Evolutionary conservation across 2,329 filamentous ascomycete genomes (phyloP).

Genomic region (Dothiorella sarmentorum): DNA sequence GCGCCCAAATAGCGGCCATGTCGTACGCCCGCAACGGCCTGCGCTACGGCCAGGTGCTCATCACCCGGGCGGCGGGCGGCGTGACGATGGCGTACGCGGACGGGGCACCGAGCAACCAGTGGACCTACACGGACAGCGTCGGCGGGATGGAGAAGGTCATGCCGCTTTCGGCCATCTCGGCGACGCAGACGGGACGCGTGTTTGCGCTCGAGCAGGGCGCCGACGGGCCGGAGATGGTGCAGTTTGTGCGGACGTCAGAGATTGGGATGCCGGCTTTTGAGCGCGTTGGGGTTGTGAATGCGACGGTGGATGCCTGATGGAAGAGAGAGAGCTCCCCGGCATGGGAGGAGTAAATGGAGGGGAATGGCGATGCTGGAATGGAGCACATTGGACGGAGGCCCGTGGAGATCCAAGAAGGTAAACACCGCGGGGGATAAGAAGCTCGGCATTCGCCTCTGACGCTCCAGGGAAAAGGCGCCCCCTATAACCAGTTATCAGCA

Average conservation of each 20-base stretch:
- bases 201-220: not conserved
- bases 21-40: not conserved
- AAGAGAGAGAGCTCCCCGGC: too few relatives aligned
- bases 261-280: not conserved
- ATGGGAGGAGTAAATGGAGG: too few relatives aligned
- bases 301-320: not conserved
- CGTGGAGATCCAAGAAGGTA: too few relatives aligned
- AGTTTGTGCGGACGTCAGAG: not conserved
- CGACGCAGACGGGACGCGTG: not conserved
- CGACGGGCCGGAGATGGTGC: not conserved
- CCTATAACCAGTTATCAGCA: too few relatives aligned
- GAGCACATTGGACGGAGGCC: too few relatives aligned
- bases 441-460: too few relatives aligned
- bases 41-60: not conserved
- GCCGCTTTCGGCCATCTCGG: not conserved
- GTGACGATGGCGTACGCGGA: slow-evolving; percentile 4
- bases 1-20: not conserved
- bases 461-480: too few relatives aligned
- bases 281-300: not conserved
- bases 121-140: not conserved
- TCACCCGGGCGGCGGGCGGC: not conserved
- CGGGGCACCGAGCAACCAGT: not conserved
- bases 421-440: too few relatives aligned
- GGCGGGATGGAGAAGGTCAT: not conserved
- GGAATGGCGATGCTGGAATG: too few relatives aligned